Percentiles rank a stretch among this genome's conserved stretches.
Conservation (phyloP, 345 rosid genomes). For the Xanthoceras sorbifolium region DNA sequence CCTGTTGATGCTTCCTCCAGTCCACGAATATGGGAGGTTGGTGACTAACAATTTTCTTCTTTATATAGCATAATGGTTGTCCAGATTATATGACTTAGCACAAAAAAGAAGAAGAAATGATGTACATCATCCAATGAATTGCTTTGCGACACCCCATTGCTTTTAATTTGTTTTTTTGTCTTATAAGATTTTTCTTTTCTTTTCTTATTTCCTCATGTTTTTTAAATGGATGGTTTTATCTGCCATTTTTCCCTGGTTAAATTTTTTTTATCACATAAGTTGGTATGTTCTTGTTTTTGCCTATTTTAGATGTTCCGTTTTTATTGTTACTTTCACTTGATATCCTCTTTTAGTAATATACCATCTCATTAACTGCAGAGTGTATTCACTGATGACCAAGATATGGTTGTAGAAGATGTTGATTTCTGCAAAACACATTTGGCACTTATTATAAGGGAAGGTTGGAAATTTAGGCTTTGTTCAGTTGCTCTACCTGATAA, state of each 20-base stretch:
- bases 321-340: background rate
- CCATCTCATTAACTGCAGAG: conserved; percentile 44
- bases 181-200: conserved; percentile 6
- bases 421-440: conserved; percentile 83
- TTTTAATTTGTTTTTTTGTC: background rate
- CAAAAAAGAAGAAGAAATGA: background rate
- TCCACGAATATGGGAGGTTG: conserved; percentile 84
- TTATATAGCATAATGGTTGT: background rate
- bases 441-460: conserved; percentile 62
- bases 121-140: background rate
- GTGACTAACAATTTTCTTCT: conserved; percentile 25
- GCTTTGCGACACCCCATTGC: background rate
- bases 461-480: conserved; percentile 56
- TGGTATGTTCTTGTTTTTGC: conserved; percentile 4
- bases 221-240: conserved; percentile 1
- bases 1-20: conserved; percentile 46
- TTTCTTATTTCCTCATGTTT: background rate
- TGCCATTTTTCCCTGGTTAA: conserved; percentile 4
- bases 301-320: conserved; percentile 4
- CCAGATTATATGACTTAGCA: background rate
- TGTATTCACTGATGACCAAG: conserved; percentile 56
- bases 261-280: background rate
- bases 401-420: conserved; percentile 69
- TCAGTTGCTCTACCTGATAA: conserved; percentile 80
- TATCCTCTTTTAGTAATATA: conserved; percentile 6